Evolutionary conservation across 257 asterid species (phyloP).

Genomic region (Verbena officinalis): DNA sequence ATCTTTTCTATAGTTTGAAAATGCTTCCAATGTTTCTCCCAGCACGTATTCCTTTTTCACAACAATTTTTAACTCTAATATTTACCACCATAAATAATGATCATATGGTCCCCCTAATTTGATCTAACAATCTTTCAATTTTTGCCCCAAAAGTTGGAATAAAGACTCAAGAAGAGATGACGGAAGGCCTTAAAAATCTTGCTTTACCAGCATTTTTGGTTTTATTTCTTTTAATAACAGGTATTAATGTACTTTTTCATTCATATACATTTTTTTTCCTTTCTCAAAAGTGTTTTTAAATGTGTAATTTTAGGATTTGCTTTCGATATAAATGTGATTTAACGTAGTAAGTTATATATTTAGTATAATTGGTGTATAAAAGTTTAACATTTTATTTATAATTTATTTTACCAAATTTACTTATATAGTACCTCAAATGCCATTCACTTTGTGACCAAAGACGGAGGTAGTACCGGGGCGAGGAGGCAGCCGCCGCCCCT

Average conservation of each 20-base stretch:
- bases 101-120: not conserved
- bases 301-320: no score
- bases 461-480: no score
- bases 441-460: no score
- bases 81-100: not conserved
- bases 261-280: not conserved
- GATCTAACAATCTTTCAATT: conserved; percentile 13
- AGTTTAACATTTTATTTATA: no score
- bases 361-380: no score
- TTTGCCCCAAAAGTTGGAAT: not conserved
- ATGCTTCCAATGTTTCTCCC: conserved; percentile 20
- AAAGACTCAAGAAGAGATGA: not conserved
- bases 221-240: conserved; percentile 44
- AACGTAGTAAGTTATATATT: no score
- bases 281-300: not conserved
- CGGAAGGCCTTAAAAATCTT: conserved; percentile 27
- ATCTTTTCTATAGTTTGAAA: conserved; percentile 15
- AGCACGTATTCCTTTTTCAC: conserved; percentile 46
- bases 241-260: conserved; percentile 23
- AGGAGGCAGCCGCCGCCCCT: no score
- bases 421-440: no score
- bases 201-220: conserved; percentile 18
- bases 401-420: no score
- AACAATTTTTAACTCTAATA: not conserved
- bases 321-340: no score